Conservation (phyloP, 2,329 filamentous ascomycete species). For the Daldinia sp. region DNA sequence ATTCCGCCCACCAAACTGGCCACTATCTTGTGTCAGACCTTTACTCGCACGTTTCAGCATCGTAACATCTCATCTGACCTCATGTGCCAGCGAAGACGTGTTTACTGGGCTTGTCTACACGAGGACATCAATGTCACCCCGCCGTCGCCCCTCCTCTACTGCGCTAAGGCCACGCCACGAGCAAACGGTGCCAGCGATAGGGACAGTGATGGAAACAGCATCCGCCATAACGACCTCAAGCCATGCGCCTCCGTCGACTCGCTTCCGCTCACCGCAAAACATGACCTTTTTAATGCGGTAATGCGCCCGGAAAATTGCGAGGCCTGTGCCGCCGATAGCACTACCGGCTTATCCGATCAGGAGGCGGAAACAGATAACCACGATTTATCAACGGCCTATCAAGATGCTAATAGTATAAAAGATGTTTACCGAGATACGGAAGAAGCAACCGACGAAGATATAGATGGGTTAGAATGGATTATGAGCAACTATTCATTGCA, state of each 20-base stretch:
- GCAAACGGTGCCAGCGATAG: too few species aligned
- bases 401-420: not conserved
- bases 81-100: constrained; percentile 7
- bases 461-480: not conserved
- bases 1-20: not conserved
- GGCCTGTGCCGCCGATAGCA: not conserved
- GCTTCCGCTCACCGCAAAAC: not conserved
- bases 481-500: not conserved
- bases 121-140: constrained; percentile 23
- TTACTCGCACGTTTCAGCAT: not conserved
- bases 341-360: not conserved
- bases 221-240: not conserved
- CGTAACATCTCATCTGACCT: not conserved
- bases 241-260: not conserved
- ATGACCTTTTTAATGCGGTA: not conserved
- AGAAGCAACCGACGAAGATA: not conserved
- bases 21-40: not conserved
- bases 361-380: not conserved
- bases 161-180: not conserved
- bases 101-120: constrained; percentile 18
- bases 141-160: constrained; percentile 10
- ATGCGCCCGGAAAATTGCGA: not conserved
- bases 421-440: not conserved
- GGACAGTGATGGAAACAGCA: not conserved
- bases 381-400: not conserved